Conservation (phyloP, 768 basidiomycete species). For the Kwoniella mangroviensis region DNA sequence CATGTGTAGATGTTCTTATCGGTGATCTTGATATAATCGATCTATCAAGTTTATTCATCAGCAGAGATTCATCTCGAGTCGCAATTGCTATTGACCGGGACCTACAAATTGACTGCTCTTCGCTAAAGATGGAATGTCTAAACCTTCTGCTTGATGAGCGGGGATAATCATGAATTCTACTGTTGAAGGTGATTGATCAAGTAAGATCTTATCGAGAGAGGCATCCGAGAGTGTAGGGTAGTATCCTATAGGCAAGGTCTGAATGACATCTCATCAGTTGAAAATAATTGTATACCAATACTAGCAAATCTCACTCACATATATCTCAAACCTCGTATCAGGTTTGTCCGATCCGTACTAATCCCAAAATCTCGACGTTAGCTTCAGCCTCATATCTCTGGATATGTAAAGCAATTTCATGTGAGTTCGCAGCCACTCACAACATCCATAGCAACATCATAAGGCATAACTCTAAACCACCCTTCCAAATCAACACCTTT, state of each 20-base stretch:
- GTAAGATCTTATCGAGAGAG: constrained; percentile 51
- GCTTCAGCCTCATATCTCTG: constrained; percentile 23
- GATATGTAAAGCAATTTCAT: too few species aligned
- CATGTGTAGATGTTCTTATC: constrained; percentile 47
- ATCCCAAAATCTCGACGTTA: neutral
- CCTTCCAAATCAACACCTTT: constrained; percentile 68
- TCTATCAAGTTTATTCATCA: constrained; percentile 24
- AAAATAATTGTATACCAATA: neutral
- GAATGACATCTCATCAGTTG: neutral
- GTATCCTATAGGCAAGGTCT: constrained; percentile 57
- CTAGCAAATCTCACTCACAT: constrained; percentile 64
- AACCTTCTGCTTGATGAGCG: constrained; percentile 35
- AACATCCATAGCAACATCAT: constrained; percentile 84
- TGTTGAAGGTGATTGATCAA: constrained; percentile 50
- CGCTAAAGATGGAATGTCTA: constrained; percentile 36
- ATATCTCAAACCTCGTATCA: constrained; percentile 82
- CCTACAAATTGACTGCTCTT: constrained; percentile 41
- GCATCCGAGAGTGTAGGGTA: constrained; percentile 55
- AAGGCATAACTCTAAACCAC: constrained; percentile 81
- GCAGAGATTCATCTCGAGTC: neutral
- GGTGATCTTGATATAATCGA: constrained; percentile 54
- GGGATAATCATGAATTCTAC: constrained; percentile 56
- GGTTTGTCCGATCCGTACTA: constrained; percentile 96
- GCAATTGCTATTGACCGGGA: neutral
- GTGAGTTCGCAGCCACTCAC: constrained; percentile 59